These are phyloP conservation scores for Diaporthe vexans DNA, from an alignment of 2,329 filamentous ascomycete genomes.

Conservation along the genomic window DNA sequence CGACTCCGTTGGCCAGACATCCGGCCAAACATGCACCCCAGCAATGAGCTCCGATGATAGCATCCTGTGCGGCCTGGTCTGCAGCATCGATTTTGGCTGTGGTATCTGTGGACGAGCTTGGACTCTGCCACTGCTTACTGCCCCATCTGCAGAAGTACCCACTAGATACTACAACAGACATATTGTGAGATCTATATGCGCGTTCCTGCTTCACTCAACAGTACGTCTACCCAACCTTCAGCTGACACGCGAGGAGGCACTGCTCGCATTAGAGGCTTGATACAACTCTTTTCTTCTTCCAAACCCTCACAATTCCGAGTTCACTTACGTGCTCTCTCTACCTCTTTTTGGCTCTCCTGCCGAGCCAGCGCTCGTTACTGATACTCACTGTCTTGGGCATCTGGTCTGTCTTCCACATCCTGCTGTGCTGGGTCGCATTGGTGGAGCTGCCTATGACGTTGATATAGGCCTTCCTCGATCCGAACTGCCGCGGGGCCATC, in stretches of 20 bases:
- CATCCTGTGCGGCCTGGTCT: neutral
- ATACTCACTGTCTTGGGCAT: neutral
- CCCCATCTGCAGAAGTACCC: neutral
- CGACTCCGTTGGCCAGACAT: slow-evolving; percentile 32
- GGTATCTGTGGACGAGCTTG: neutral
- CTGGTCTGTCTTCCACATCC: neutral
- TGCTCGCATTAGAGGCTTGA: no score
- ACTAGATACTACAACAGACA: neutral
- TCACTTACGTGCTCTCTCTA: neutral
- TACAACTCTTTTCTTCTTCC: neutral
- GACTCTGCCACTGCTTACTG: neutral
- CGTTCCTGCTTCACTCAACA: neutral
- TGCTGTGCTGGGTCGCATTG: neutral
- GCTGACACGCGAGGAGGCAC: neutral
- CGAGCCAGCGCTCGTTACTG: neutral
- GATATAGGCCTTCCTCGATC: neutral
- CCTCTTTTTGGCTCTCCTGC: neutral
- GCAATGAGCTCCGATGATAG: slow-evolving; percentile 1
- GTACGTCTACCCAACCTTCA: neutral
- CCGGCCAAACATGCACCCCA: slow-evolving; percentile 5
- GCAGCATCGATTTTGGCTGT: neutral
- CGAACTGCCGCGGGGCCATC: neutral
- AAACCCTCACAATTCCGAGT: neutral
- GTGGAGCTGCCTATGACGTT: slow-evolving; percentile 22
- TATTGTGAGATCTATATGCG: neutral